Evolutionary conservation across 1,139 yeast genomes (phyloP).

Genomic region (Torulaspora globosa): DNA sequence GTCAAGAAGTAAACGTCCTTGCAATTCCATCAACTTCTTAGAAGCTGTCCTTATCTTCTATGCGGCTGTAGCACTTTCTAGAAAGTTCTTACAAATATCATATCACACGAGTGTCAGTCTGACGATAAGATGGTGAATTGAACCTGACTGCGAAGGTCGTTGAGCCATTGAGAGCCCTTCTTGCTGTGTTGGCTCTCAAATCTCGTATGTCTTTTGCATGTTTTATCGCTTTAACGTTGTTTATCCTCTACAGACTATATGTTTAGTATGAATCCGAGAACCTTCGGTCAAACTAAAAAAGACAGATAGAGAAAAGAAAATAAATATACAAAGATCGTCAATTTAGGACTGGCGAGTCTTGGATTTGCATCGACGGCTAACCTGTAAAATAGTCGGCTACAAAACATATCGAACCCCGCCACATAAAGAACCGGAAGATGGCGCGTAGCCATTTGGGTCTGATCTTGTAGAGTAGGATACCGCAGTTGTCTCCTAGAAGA

Average conservation of each 20-base stretch:
- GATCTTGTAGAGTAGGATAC: conserved; percentile 51
- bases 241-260: not conserved
- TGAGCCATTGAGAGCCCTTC: not conserved
- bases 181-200: not conserved
- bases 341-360: not conserved
- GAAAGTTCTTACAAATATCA: conserved; percentile 12
- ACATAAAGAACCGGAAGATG: conserved; percentile 51
- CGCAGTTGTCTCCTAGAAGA: conserved; percentile 43
- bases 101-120: conserved; percentile 1
- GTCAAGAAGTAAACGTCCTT: conserved; percentile 1
- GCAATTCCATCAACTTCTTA: conserved; percentile 7
- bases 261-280: not conserved
- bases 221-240: not conserved
- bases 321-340: too few relatives aligned
- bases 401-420: conserved; percentile 70
- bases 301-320: too few relatives aligned
- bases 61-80: conserved; percentile 6
- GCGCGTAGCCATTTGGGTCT: conserved; percentile 49
- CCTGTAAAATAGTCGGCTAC: conserved; percentile 57
- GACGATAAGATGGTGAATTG: not conserved
- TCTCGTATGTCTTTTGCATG: not conserved
- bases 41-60: not conserved
- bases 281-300: too few relatives aligned
- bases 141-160: not conserved
- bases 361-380: conserved; percentile 21